phyloP scores from a whole-genome alignment of 495 filamentous ascomycete genomes.

The Cercophora samala region DNA sequence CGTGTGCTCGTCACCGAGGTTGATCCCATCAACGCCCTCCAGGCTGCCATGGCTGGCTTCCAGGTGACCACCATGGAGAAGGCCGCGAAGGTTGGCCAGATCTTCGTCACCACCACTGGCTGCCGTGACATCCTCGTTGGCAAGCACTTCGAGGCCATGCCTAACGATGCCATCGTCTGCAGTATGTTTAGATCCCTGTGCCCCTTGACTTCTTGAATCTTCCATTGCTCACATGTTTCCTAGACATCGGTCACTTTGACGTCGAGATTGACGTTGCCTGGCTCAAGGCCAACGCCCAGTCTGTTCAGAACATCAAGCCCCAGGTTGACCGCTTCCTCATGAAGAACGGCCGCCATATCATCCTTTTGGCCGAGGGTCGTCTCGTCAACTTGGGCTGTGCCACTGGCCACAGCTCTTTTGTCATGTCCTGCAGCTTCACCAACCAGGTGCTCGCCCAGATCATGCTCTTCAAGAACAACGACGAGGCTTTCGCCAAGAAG shows the following conservation, averaged over 20 bases:
- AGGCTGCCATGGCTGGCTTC: slow-evolving; percentile 95
- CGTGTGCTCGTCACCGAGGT: slow-evolving; percentile 96
- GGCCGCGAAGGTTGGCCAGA: slow-evolving; percentile 81
- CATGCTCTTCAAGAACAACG: slow-evolving; percentile 91
- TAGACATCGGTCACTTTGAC: slow-evolving; percentile 99
- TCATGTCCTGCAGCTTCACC: slow-evolving; percentile 99
- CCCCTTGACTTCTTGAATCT: background rate
- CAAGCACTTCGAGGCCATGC: slow-evolving; percentile 94
- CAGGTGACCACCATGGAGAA: slow-evolving; percentile 98
- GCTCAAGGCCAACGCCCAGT: slow-evolving; percentile 91
- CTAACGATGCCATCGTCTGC: slow-evolving; percentile 98
- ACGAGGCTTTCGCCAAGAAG: slow-evolving; percentile 82
- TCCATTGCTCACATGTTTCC: background rate
- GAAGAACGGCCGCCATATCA: slow-evolving; percentile 91
- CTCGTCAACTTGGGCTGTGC: slow-evolving; percentile 99
- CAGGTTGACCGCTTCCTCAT: slow-evolving; percentile 98
- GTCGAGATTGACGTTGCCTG: slow-evolving; percentile 99
- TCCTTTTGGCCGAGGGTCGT: slow-evolving; percentile 96
- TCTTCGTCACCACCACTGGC: slow-evolving; percentile 98
- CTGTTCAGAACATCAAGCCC: slow-evolving; percentile 97
- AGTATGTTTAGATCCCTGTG: slow-evolving; percentile 57
- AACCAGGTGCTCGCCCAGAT: slow-evolving; percentile 99
- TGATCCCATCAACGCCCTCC: slow-evolving; percentile 99
- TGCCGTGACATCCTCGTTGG: slow-evolving; percentile 95
- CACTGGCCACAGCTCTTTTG: slow-evolving; percentile 98